Percentiles rank a stretch among this genome's conserved stretches.
Evolutionary conservation across 352 stramenopile species (phyloP).

Genomic region (Plasmopara viticola): DNA sequence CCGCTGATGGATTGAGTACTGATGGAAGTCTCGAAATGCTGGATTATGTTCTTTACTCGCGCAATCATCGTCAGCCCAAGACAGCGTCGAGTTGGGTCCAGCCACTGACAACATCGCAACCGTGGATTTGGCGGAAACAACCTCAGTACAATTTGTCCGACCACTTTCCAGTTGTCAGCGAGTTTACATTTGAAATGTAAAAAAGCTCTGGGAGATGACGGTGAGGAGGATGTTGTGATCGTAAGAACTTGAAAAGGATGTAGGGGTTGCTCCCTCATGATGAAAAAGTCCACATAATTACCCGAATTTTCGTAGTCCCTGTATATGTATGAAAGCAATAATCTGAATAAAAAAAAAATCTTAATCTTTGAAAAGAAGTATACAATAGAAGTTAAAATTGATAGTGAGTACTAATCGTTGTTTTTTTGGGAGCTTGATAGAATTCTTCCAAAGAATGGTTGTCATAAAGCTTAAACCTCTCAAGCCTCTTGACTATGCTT

Average conservation of each 20-base stretch:
- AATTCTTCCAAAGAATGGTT: too few relatives aligned
- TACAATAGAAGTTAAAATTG: too few relatives aligned
- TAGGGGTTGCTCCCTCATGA: too few relatives aligned
- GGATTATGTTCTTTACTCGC: constrained; percentile 68
- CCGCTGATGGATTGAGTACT: constrained; percentile 56
- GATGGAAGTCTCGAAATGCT: constrained; percentile 68
- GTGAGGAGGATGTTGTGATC: neutral
- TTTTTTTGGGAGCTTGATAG: too few relatives aligned
- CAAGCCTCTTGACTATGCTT: too few relatives aligned
- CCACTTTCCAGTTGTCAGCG: constrained; percentile 67
- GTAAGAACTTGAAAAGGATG: neutral
- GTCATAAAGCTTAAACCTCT: too few relatives aligned
- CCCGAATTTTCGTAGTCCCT: too few relatives aligned
- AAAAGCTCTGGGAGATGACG: neutral
- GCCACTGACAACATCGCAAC: constrained; percentile 39
- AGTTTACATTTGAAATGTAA: constrained; percentile 73
- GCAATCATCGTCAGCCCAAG: constrained; percentile 45
- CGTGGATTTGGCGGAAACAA: constrained; percentile 56
- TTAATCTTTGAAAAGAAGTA: too few relatives aligned
- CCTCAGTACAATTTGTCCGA: constrained; percentile 71
- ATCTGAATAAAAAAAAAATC: too few relatives aligned
- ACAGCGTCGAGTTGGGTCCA: constrained; percentile 53
- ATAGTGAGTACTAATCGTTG: too few relatives aligned
- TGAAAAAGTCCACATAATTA: too few relatives aligned
- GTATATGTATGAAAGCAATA: too few relatives aligned